Conservation (phyloP, 2,329 filamentous ascomycete genomes). For the Plenodomus biglobosus region DNA sequence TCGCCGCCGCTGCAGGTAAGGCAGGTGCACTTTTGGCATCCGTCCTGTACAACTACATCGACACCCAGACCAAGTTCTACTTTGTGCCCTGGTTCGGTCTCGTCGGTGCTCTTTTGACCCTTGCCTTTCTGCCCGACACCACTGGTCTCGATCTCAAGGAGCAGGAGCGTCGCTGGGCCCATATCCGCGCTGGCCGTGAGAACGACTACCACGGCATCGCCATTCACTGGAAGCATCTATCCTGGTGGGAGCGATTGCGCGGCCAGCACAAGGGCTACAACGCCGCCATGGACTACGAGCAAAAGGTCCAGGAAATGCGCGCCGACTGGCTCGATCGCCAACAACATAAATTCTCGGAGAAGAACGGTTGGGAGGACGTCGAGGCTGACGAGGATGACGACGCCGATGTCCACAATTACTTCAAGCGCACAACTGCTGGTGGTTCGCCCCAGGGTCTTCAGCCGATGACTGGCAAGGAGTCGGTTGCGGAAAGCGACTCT, state of each 20-base stretch:
- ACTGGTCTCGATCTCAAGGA: constrained; percentile 96
- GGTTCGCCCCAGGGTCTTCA: not conserved
- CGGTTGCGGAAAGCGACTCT: not conserved
- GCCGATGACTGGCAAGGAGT: not conserved
- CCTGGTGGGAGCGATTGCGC: constrained; percentile 79
- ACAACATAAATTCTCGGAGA: constrained; percentile 49
- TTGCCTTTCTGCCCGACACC: constrained; percentile 89
- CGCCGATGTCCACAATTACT: constrained; percentile 40
- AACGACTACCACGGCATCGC: constrained; percentile 90
- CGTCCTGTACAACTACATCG: constrained; percentile 94
- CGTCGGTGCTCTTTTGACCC: constrained; percentile 78
- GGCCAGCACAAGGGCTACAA: constrained; percentile 83
- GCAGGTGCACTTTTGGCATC: constrained; percentile 82
- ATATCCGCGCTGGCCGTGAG: constrained; percentile 75
- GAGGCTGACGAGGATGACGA: constrained; percentile 36
- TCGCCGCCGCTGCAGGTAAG: constrained; percentile 91
- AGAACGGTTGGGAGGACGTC: constrained; percentile 28
- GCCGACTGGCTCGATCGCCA: constrained; percentile 58
- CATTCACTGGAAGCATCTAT: constrained; percentile 85
- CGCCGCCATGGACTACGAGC: constrained; percentile 69
- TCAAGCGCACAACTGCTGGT: constrained; percentile 29
- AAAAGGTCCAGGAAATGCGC: constrained; percentile 82
- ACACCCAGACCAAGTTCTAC: constrained; percentile 80
- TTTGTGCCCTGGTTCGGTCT: constrained; percentile 96
- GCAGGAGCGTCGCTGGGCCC: constrained; percentile 91